These are phyloP conservation scores for Apocynum venetum DNA, from an alignment of 257 asterid species.

Conservation along the genomic window DNA sequence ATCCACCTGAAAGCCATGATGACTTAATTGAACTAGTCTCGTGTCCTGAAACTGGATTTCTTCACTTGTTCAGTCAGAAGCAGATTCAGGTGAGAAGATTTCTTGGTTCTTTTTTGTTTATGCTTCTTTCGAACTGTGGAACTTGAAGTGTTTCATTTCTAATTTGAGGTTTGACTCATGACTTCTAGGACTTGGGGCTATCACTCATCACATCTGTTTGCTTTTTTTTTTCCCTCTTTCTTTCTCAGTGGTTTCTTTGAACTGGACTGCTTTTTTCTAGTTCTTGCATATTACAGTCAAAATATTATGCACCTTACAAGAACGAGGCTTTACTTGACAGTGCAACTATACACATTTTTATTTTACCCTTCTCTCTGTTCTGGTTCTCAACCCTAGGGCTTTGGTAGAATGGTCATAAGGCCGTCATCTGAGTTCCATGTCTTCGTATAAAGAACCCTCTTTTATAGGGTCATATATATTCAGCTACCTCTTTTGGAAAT, in stretches of 20 bases:
- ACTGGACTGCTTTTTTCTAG: background rate
- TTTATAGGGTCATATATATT: background rate
- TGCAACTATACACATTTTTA: background rate
- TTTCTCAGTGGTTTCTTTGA: background rate
- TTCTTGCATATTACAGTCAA: background rate
- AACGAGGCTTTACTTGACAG: background rate
- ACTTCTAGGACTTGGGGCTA: background rate
- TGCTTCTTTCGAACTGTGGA: background rate
- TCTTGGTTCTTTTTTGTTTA: background rate
- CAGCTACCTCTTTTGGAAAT: background rate
- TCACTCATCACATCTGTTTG: background rate
- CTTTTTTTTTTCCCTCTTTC: background rate
- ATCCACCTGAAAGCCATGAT: slow-evolving; percentile 61
- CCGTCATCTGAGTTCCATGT: background rate
- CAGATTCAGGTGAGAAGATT: slow-evolving; percentile 72
- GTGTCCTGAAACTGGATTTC: slow-evolving; percentile 64
- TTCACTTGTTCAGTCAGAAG: slow-evolving; percentile 82
- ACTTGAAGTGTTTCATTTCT: background rate
- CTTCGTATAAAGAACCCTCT: background rate
- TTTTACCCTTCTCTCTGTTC: background rate
- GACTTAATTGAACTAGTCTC: slow-evolving; percentile 73
- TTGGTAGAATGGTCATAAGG: background rate
- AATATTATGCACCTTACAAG: background rate
- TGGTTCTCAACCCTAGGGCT: background rate
- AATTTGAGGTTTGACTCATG: background rate